Evolutionary conservation across 345 rosid genomes (phyloP), one percentile per base, ranked within the genome.

Genomic region (Noccaea bulbosa): DNA sequence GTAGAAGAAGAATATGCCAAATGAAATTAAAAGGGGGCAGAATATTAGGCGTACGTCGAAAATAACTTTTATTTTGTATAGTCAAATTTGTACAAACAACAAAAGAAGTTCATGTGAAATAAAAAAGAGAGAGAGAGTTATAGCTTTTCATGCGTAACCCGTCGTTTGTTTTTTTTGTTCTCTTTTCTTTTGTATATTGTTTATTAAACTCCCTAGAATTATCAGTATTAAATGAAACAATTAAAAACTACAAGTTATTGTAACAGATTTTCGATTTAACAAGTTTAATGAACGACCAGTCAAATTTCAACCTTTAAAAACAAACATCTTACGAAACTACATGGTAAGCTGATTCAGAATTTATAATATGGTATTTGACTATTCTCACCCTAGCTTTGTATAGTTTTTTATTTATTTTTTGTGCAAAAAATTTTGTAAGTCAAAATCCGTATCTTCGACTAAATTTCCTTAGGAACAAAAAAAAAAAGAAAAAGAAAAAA

Each of bases 61-160:
- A 40, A 17, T 67, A 50, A 53, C 6, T 24, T 27, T 30, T 40
- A 35, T 37, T 69, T 24, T 62, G 45, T 20, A 54, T 34, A 37
- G 53, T 52, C 69, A 71, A 41, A 61, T 61, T 51, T 71, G 51
- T 10, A 51, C 53, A 61, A 62, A 61, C 40, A 59, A 61, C 22
- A 20, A 61, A 61, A 43, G 32, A 15, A 32, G 32, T 70, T 35
- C 67, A 52, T 11, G 62, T 62, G 61, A 71, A 51, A 41, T 17
- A 12, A 6, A 11, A 48, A 54, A 60, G 9, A 41, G 44, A 59
- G 17, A 55, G 7, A n/a, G n/a, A n/a, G n/a, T 59, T 30, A 49
- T n/a, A 37, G 11, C 58, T 69, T 44, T 11, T 45, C 37, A 17
- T 56, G 41, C 17, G 16, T 34, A 64, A 48, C 32, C 62, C 62